Base-by-base conservation (phyloP, 305 asterid species). In the Andrographis paniculata region DNA sequence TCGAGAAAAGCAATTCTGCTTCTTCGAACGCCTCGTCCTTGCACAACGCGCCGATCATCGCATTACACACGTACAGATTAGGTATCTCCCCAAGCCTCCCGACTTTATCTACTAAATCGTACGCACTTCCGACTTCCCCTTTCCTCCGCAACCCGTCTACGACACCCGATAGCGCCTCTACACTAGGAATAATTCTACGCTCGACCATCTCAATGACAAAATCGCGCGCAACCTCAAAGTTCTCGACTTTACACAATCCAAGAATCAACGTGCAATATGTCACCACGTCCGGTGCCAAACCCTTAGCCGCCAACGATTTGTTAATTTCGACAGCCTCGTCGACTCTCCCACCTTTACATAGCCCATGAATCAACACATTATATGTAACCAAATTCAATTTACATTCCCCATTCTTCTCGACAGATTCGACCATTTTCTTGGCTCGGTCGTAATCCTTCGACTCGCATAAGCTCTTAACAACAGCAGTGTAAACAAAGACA, bases 311-410 rank as follows among this genome's bases (percentile, higher is more conserved):
- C 64, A 84, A 44, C 45, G 20, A 53, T 21, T 69, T 71, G 78
- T 82, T 88, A 10, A 79, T 64, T 55, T 82, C 87, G 27, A 77
- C 52, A 6, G 94, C 97, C 58, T 82, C 94, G 52, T 46, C 58
- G 10, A 59, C 78, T 55, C 77, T 74, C 46, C 82, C 83, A 45
- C 72, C 60, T 67, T 74, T 88, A 51, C 91, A 88, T 18, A 88
- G 63, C 39, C 94, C 88, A 58, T 84, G 80, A 72, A 88, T 84
- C 77, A 88, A 64, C 56, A 79, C 79, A 52, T 84, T 88, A 64
- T 82, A 82, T 49, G 75, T 46, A 31, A 82, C 85, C 20, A 84
- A 73, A 58, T 70, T 82, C 73, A 77, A 40, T 56, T 62, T 62
- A 59, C 61, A 64, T 24, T 45, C 63, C 24, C 69, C 80, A 45